Percentiles rank a stretch among this genome's conserved stretches.
Evolutionary conservation across 306 rosid genomes (phyloP).

Genomic region (Acacia confusa): DNA sequence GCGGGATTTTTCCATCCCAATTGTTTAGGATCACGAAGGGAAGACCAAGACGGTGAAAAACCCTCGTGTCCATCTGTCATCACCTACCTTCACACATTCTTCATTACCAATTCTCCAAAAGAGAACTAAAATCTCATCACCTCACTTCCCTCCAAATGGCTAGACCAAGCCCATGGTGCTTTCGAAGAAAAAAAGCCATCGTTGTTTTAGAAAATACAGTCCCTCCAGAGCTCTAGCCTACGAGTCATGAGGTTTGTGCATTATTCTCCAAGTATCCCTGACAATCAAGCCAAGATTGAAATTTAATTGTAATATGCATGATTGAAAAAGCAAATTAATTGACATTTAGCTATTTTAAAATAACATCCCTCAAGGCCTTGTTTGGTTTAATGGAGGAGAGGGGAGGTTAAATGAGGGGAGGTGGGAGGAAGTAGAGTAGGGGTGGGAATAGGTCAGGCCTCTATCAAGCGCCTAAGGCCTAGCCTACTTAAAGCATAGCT

Average conservation of each 20-base stretch:
- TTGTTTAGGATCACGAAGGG: too few species aligned
- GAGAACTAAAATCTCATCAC: neutral
- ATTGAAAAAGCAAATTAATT: neutral
- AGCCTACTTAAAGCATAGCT: too few species aligned
- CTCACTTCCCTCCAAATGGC: neutral
- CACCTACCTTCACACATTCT: neutral
- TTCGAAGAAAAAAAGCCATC: too few species aligned
- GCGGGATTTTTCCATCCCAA: too few species aligned
- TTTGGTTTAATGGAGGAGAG: too few species aligned
- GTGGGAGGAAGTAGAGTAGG: too few species aligned
- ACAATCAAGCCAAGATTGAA: neutral
- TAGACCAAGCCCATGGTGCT: neutral
- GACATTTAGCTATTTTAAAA: neutral
- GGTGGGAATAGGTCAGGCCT: too few species aligned
- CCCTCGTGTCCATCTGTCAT: neutral
- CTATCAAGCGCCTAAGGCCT: too few species aligned
- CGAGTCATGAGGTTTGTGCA: neutral
- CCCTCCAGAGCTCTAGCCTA: neutral
- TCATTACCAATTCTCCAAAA: neutral
- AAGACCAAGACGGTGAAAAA: too few species aligned
- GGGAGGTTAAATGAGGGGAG: too few species aligned
- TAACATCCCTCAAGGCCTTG: too few species aligned
- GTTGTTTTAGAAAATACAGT: neutral
- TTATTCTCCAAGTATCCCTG: neutral
- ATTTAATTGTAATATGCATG: neutral